Base-by-base conservation (phyloP, 2,329 filamentous ascomycete genomes). In the Lachnellula willkommii region DNA sequence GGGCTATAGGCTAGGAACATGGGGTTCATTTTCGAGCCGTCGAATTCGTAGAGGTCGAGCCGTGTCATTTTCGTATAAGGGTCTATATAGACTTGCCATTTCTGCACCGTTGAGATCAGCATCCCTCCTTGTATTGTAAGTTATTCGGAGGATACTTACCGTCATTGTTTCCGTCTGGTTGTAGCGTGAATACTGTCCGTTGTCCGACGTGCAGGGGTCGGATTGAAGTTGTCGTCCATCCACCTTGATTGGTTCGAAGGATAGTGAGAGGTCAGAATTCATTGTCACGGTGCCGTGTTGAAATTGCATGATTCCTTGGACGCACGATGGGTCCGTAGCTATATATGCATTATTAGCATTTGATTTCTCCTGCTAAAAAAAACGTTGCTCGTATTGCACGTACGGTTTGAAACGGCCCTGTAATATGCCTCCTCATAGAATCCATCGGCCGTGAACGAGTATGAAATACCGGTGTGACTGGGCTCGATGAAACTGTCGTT, bases 351-450 rank as follows among this genome's bases (percentile, higher is more conserved):
- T 42, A 17, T 47, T 11, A 47, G 45, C 5, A 35, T 47, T 12
- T 32, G 22, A 5, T 26, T 32, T 32, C 2, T 11, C 28, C 9
- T 32, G 28, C 28, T 4, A n/a, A 17, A 47, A 22, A 17, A 47
- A 22, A 1, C 6, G 24, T 32, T 15, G 24, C 5, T 22, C 14
- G 24, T 36, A 24, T 28, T 46, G 28, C 40, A 63, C 82, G 69
- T 71, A 87, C 84, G 86, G 68, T 89, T 88, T 48, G 86, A 72
- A 65, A 88, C 72, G 9, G 84, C 84, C 60, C 85, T 78, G 70
- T 88, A 90, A 69, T 85, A 83, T 14, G 87, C 84, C 65, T 83
- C 79, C 71, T 90, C 87, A 66, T 79, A 90, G 70, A 78, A 77
- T 22, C 86, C 86, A 67, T 88, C 82, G 42, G 72, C 74, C 4